Conservation (phyloP, 1,139 yeast species). For the Geotrichum australiense region DNA sequence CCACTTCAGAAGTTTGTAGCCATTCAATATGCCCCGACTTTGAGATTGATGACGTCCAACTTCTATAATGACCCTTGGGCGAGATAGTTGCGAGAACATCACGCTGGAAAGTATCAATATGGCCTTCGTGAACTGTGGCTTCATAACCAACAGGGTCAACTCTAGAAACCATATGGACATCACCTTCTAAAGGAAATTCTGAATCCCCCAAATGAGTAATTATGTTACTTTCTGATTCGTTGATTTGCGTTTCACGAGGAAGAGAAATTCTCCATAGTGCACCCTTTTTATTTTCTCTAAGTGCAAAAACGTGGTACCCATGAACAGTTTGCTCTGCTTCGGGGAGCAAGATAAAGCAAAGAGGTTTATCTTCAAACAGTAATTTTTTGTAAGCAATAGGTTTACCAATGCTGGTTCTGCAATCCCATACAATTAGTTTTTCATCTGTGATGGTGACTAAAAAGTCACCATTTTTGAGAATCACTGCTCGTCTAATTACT, state of each 20-base stretch:
- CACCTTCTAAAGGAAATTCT: constrained; percentile 24
- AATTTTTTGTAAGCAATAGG: constrained; percentile 22
- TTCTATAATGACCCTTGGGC: constrained; percentile 46
- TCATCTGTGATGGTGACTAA: constrained; percentile 39
- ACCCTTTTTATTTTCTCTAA: constrained; percentile 33
- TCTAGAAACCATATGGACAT: constrained; percentile 44
- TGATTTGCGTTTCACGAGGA: constrained; percentile 5
- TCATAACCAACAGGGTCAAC: constrained; percentile 64
- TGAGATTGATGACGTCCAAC: constrained; percentile 41
- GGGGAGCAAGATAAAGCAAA: constrained; percentile 44
- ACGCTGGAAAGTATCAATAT: constrained; percentile 37
- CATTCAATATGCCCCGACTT: constrained; percentile 37
- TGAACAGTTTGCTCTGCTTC: constrained; percentile 33
- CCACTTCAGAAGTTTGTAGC: constrained; percentile 44
- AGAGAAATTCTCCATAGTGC: constrained; percentile 16
- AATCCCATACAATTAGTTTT: constrained; percentile 58
- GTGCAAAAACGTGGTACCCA: constrained; percentile 41
- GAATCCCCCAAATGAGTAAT: constrained; percentile 17
- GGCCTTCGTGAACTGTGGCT: constrained; percentile 34
- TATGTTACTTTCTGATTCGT: constrained; percentile 1
- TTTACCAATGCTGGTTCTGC: constrained; percentile 32
- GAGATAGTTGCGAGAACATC: constrained; percentile 57
- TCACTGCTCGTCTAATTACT: constrained; percentile 41
- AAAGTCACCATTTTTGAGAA: constrained; percentile 49
- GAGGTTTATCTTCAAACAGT: constrained; percentile 28